Evolutionary conservation across 2,329 filamentous ascomycete species (phyloP), one percentile per base, ranked within the genome.

Genomic region (Fusarium abutilonis): DNA sequence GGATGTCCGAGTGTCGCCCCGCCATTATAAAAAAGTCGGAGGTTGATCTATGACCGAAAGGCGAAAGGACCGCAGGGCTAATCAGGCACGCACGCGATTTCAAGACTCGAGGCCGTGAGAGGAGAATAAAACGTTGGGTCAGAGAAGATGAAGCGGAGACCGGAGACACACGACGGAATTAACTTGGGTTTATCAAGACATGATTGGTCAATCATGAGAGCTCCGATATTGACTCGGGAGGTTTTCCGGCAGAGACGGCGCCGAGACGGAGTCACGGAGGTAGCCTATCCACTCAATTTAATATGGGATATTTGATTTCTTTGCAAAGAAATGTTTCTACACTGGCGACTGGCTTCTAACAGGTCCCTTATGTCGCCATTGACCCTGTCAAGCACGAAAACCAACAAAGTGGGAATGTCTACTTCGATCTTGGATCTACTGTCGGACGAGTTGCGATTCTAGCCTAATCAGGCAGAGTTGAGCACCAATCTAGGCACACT

Each of bases 311-410:
- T 29, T 28, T 29, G 9, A 29, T 26, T 26, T 26, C 23, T 26
- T 8, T 26, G 23, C 23, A 26, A 4, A 26, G 23, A 26, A 26
- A 26, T 26, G 19, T 19, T 4, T 26, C 23, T 26, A 26, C 23
- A 4, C 8, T 8, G 23, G 5, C 23, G 6, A 8, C 8, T 8
- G 23, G 8, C 23, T 26, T 21, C 17, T 9, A 45, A 36, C 36
- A 34, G 47, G 40, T 21, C 28, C 28, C 21, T 23, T 36, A 66
- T 66, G 63, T 66, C 63, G 59, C 63, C 63, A 66, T 66, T 36
- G 55, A 26, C 55, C 63, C 60, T 57, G 63, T 36, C 52, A 26
- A 66, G 63, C 63, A 66, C 63, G 63, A 66, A 64, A 51, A 36
- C 21, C 51, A 36, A 32, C 46, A 34, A 34, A 56, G 43, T 51